Evolutionary conservation across 306 rosid genomes (phyloP), one percentile per base, ranked within the genome.

Genomic region (Cicer judaicum): DNA sequence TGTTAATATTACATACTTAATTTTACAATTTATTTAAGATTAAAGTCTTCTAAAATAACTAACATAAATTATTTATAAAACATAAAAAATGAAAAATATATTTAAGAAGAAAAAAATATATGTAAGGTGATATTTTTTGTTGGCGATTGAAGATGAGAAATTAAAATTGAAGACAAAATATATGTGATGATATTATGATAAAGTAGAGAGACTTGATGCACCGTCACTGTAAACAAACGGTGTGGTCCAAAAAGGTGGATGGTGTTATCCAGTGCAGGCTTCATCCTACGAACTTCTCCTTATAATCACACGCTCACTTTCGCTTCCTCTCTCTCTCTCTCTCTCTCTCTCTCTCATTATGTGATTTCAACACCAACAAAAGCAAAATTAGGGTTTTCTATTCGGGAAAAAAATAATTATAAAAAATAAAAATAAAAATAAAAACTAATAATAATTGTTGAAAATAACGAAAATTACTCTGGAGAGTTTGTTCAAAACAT

Each of bases 151-250:
- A 21, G 64, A 57, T 9, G 79, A 64, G 8, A 64, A 75, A 15
- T 40, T 39, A 64, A 75, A 67, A 67, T 67, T 67, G 50, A 40
- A 55, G 68, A 64, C 57, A 38, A 68, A 38, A 44, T 34, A 36
- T 44, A 14, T 39, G 5, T 13, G 14, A 11, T 57, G 64, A 57
- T 21, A 21, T 21, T 64, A 61, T 47, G 70, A 64, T 21, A 68
- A 60, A 19, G 53, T 68, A 44, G 38, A 24, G 34, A 24, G 34
- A 24, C 34, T 24, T 24, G 34, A 24, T 24, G 34, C 34, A 24
- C 81, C 84, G 87, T 85, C 80, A 79, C 87, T 86, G 89, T 87
- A 48, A 77, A 53, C 41, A 83, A 75, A 87, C 89, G 88, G 89
- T 76, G 82, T 75, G 83, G 70, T 8, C 72, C 79, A 53, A 39